These are phyloP conservation scores for Lentinula raphanica DNA, from an alignment of 768 basidiomycete genomes.

Conservation along the genomic window DNA sequence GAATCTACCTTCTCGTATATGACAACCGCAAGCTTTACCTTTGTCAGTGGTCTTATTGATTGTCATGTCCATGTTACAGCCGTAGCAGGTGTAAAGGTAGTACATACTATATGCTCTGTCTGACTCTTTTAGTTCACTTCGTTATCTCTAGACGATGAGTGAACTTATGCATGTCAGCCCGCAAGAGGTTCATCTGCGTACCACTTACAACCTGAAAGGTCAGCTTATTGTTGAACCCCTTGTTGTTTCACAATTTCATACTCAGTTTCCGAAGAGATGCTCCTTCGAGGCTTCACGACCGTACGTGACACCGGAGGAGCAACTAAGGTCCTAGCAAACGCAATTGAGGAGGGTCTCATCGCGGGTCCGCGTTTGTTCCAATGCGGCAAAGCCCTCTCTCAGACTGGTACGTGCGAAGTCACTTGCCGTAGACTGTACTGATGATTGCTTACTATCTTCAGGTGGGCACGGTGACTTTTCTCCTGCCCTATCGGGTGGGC, in stretches of 20 bases:
- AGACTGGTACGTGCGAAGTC: constrained; percentile 23
- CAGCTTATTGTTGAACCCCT: not conserved
- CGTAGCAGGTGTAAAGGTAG: constrained; percentile 28
- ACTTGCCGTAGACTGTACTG: not conserved
- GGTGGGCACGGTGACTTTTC: constrained; percentile 35
- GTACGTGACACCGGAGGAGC: constrained; percentile 36
- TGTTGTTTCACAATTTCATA: too few relatives aligned
- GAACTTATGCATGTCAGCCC: constrained; percentile 27
- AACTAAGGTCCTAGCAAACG: constrained; percentile 30
- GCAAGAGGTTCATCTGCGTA: constrained; percentile 28
- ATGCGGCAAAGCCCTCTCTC: constrained; percentile 33
- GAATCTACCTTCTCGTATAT: not conserved
- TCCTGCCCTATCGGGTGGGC: constrained; percentile 13
- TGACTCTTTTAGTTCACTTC: not conserved
- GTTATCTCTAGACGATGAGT: constrained; percentile 21
- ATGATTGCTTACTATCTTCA: constrained; percentile 1
- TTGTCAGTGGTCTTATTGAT: constrained; percentile 34
- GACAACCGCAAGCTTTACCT: not conserved
- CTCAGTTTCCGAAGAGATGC: constrained; percentile 28
- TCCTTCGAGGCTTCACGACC: constrained; percentile 33
- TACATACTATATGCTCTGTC: not conserved
- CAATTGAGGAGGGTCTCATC: constrained; percentile 33
- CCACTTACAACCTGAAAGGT: constrained; percentile 34
- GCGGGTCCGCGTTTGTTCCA: constrained; percentile 32
- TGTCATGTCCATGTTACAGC: constrained; percentile 40